phyloP scores from a whole-genome alignment of 768 basidiomycete species.

The Candolleomyces aberdarensis region DNA sequence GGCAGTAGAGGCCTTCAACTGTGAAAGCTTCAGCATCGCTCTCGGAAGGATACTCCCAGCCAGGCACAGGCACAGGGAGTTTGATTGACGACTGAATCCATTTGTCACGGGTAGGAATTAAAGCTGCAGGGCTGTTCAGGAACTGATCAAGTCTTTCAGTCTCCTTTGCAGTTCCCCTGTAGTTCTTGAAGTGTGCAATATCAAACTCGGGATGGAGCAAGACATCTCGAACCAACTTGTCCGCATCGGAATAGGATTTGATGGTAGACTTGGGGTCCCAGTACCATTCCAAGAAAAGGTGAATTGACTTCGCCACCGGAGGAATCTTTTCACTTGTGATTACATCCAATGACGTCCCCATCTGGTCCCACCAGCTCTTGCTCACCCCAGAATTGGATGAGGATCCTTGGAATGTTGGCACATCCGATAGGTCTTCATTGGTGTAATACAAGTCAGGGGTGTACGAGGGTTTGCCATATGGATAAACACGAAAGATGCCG shows the following conservation, averaged over 20 bases:
- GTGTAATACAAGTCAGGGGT: neutral
- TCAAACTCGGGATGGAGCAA: neutral
- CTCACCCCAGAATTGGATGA: too few relatives aligned
- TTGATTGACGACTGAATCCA: slow-evolving; percentile 13
- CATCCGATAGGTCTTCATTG: neutral
- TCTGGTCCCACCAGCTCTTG: neutral
- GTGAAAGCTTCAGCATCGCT: slow-evolving; percentile 13
- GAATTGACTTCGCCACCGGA: neutral
- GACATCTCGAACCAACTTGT: neutral
- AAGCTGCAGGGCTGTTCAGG: neutral
- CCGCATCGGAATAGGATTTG: neutral
- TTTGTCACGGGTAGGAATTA: neutral
- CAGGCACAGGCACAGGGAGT: slow-evolving; percentile 22
- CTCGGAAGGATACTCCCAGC: slow-evolving; percentile 14
- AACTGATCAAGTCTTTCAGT: neutral
- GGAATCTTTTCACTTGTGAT: neutral
- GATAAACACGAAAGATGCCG: neutral
- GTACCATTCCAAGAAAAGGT: neutral
- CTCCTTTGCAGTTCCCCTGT: neutral
- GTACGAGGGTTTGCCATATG: neutral
- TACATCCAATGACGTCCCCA: neutral
- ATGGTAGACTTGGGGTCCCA: neutral
- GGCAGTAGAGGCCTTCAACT: slow-evolving; percentile 14
- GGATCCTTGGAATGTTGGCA: neutral
- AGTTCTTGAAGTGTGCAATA: neutral